Base-by-base conservation (phyloP, 75 land plant genomes). In the Ceratopteris richardii region DNA sequence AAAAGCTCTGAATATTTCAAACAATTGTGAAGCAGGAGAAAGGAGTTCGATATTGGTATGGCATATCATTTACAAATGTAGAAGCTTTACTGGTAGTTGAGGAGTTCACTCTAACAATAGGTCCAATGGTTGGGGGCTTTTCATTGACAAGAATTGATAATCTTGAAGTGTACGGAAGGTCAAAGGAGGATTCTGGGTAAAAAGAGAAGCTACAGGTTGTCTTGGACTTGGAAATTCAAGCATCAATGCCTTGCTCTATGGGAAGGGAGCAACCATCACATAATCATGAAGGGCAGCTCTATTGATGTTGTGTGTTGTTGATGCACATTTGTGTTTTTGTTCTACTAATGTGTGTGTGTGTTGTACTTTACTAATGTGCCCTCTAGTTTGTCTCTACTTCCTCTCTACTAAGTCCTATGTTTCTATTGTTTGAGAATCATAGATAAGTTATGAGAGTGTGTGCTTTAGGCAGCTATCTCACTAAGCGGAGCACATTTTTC, bases 111-210 rank as follows among this genome's bases (percentile, higher is more conserved):
- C 59, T 90, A 23, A 61, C 78, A 31, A 64, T 94, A 64, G 96
- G 91, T 16, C 68, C 85, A 42, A 84, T 96, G 3, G 86, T 94
- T 56, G 82, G 77, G 61, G 87, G 88, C 4, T 75, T 89, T 21
- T 63, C 86, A 6, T 44, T 74, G 33, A 86, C 99, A 20, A 89
- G 99, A 64, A 79, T 94, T 60, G 99, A 94, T 51, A 80, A 73
- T 33, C 60, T 94, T 55, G 99, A 94, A 65, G 78, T 94, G n/a
- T 94, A 94, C 77, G 99, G 94, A 36, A 84, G 99, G 36, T 73
- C 86, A 47, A 94, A 94, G 67, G 99, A 94, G 66, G 99, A 94
- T 57, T 94, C 90, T 83, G 99, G 99, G 44, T 94, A 96, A 96
- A 94, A 90, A 69, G 99, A 94, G 66, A 94, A 90, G 73, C 70